A percentile compares a stretch with the other conserved stretches of the same genome.
phyloP scores from a whole-genome alignment of 1,284 basidiomycete genomes.

The Sanghuangporus baumii region DNA sequence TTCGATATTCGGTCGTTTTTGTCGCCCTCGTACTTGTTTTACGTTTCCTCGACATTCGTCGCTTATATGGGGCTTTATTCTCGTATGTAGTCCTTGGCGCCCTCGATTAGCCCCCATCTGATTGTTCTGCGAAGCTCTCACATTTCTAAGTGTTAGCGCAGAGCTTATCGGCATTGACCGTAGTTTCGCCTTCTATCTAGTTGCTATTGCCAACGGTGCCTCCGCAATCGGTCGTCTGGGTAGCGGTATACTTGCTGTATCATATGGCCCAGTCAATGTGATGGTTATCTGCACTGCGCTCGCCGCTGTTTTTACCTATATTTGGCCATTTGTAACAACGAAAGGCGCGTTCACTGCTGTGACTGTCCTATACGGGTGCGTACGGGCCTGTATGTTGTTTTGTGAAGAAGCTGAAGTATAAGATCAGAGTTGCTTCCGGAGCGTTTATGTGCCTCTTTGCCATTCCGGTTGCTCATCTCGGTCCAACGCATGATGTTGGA shows the following conservation, averaged over 20 bases:
- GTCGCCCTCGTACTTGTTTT: neutral
- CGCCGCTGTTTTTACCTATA: slow-evolving; percentile 26
- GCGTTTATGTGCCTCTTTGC: slow-evolving; percentile 23
- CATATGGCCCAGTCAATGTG: slow-evolving; percentile 21
- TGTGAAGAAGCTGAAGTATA: neutral
- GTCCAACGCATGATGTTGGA: slow-evolving; percentile 24
- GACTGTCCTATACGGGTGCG: slow-evolving; percentile 24
- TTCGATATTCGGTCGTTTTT: neutral
- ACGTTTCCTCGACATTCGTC: slow-evolving; percentile 5
- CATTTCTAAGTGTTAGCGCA: slow-evolving; percentile 42
- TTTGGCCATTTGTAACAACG: slow-evolving; percentile 27
- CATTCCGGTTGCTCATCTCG: slow-evolving; percentile 24
- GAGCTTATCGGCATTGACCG: slow-evolving; percentile 33
- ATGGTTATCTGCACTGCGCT: slow-evolving; percentile 26
- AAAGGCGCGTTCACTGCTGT: slow-evolving; percentile 22
- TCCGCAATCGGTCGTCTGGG: slow-evolving; percentile 37
- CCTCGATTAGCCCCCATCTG: neutral
- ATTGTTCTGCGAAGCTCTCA: slow-evolving; percentile 30
- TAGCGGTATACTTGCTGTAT: slow-evolving; percentile 36
- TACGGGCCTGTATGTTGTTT: neutral
- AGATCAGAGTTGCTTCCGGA: slow-evolving; percentile 18
- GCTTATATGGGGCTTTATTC: slow-evolving; percentile 5
- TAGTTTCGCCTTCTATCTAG: slow-evolving; percentile 44
- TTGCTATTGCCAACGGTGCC: slow-evolving; percentile 43
- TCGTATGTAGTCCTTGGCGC: neutral